phyloP scores from a whole-genome alignment of 768 basidiomycete genomes.

The Floccularia luteovirens region DNA sequence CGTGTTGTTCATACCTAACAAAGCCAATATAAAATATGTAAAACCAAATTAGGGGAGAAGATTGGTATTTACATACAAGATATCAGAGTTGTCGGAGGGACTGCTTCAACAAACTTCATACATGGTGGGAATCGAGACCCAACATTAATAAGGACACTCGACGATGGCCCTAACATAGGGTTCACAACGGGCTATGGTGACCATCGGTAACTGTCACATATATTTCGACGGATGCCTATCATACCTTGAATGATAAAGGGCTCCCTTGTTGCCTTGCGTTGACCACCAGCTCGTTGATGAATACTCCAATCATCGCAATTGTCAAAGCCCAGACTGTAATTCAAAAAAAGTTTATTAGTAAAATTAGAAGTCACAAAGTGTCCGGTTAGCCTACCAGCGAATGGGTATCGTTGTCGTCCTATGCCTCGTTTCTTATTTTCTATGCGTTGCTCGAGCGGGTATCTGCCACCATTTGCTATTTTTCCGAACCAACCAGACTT shows the following conservation, averaged over 20 bases:
- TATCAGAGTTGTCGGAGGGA: conserved; percentile 47
- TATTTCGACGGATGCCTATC: conserved; percentile 6
- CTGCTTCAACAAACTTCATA: conserved; percentile 63
- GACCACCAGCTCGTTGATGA: conserved; percentile 81
- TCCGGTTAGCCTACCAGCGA: conserved; percentile 44
- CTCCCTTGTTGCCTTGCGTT: conserved; percentile 74
- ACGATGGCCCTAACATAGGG: conserved; percentile 87
- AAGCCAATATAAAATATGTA: not conserved
- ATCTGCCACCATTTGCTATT: conserved; percentile 40
- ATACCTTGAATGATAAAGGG: conserved; percentile 78
- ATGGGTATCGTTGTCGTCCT: conserved; percentile 74
- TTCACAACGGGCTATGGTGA: conserved; percentile 64
- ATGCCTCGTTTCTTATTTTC: conserved; percentile 84
- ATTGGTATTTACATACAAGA: conserved; percentile 39
- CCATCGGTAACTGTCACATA: conserved; percentile 1
- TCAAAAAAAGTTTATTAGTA: conserved; percentile 5
- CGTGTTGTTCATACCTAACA: conserved; percentile 72
- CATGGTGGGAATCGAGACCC: conserved; percentile 93
- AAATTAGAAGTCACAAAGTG: not conserved
- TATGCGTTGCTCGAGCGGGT: conserved; percentile 74
- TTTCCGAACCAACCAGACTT: conserved; percentile 24
- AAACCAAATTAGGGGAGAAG: not conserved
- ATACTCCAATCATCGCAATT: conserved; percentile 58
- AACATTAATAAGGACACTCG: conserved; percentile 73
- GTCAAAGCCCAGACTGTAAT: conserved; percentile 56